Conservation (phyloP, 192 early-diverging fungal genomes). For the Dissophora globulifera region DNA sequence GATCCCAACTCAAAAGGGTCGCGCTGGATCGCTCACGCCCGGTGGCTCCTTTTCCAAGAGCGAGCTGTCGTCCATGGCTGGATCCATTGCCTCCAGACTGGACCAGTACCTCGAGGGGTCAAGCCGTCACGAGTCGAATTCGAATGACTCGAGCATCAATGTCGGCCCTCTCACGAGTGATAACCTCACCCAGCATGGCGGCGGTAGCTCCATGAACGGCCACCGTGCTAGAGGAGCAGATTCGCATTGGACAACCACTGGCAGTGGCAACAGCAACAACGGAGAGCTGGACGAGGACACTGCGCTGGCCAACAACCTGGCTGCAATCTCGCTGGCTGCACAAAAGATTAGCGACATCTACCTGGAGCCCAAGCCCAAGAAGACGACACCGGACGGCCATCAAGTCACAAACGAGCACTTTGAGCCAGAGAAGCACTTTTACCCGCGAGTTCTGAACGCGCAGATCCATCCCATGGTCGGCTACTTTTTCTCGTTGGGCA, state of each 20-base stretch:
- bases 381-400: slow-evolving; percentile 24
- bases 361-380: slow-evolving; percentile 47
- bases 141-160: slow-evolving; percentile 15
- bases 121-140: slow-evolving; percentile 9
- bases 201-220: no score
- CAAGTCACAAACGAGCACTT: slow-evolving; percentile 60
- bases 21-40: slow-evolving; percentile 38
- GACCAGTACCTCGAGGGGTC: slow-evolving; percentile 46
- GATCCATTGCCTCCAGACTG: slow-evolving; percentile 43
- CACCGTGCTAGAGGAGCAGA: no score
- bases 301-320: slow-evolving; percentile 43
- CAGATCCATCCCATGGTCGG: slow-evolving; percentile 88
- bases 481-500: slow-evolving; percentile 86
- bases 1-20: not conserved
- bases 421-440: slow-evolving; percentile 87
- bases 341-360: slow-evolving; percentile 55
- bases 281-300: slow-evolving; percentile 36
- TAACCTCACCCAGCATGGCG: slow-evolving; percentile 5
- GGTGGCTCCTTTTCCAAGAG: slow-evolving; percentile 48
- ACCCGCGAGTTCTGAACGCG: slow-evolving; percentile 89
- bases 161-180: not conserved
- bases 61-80: slow-evolving; percentile 42
- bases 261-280: slow-evolving; percentile 6
- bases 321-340: slow-evolving; percentile 41
- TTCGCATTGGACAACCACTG: no score